Conservation (phyloP, 2,329 filamentous ascomycete species). For the Hansfordia pulvinata region DNA sequence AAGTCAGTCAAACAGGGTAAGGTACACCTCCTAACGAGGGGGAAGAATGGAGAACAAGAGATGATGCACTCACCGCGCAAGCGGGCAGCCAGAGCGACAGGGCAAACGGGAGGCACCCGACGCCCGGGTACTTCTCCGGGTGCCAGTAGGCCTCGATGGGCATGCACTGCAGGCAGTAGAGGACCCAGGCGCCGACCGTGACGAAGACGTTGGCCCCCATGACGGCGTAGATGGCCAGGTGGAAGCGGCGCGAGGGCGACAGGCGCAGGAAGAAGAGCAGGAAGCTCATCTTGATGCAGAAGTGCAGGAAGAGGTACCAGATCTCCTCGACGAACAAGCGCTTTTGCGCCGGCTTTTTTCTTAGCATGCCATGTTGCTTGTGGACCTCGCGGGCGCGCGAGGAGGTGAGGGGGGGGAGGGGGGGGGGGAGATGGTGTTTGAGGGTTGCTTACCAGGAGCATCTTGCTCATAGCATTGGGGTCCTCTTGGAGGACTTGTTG, state of each 20-base stretch:
- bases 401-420: too few relatives aligned
- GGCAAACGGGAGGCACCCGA: slow-evolving; percentile 8
- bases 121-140: slow-evolving; percentile 10
- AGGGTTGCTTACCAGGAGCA: too few relatives aligned
- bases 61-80: slow-evolving; percentile 1
- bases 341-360: slow-evolving; percentile 2
- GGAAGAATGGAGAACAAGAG: neutral
- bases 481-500: neutral
- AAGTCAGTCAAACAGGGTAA: slow-evolving; percentile 9
- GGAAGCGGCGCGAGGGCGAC: slow-evolving; percentile 11
- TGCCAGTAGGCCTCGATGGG: slow-evolving; percentile 16
- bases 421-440: too few relatives aligned
- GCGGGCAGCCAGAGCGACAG: neutral
- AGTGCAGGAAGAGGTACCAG: slow-evolving; percentile 17
- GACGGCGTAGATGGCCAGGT: slow-evolving; percentile 9
- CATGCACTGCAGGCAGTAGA: slow-evolving; percentile 16
- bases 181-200: slow-evolving; percentile 13
- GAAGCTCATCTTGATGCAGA: slow-evolving; percentile 17
- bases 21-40: neutral
- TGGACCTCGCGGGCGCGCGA: too few relatives aligned
- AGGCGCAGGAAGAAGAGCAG: slow-evolving; percentile 19
- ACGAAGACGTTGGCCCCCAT: slow-evolving; percentile 12
- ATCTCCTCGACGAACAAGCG: slow-evolving; percentile 17
- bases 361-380: neutral
- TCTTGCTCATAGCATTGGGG: neutral